A percentile compares a stretch with the other conserved stretches of the same genome.
These are phyloP conservation scores for Lyophyllum shimeji DNA, from an alignment of 768 basidiomycete genomes.

Conservation along the genomic window DNA sequence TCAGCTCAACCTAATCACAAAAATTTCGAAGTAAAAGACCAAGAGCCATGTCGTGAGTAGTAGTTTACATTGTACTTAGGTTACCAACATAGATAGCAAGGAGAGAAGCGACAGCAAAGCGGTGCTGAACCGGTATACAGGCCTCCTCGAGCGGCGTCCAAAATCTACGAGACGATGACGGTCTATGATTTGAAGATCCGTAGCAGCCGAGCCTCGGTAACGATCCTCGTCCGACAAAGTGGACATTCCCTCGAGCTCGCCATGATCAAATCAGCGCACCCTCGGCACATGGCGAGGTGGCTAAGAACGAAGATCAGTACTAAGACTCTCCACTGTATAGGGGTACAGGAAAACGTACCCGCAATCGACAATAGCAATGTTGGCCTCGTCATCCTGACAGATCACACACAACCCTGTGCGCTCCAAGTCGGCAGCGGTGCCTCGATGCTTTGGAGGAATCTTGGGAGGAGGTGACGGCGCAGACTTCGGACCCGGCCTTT, in stretches of 20 bases:
- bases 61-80: neutral
- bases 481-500: conserved; percentile 18
- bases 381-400: conserved; percentile 93
- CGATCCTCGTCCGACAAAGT: conserved; percentile 84
- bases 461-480: conserved; percentile 25
- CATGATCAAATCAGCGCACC: conserved; percentile 80
- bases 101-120: neutral
- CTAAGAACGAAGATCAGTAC: conserved; percentile 32
- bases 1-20: too few species aligned
- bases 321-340: neutral
- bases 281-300: conserved; percentile 79
- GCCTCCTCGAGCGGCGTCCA: neutral
- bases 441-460: conserved; percentile 32
- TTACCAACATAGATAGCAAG: neutral
- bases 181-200: conserved; percentile 64
- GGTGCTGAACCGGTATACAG: neutral
- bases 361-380: conserved; percentile 92
- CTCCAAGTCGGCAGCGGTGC: conserved; percentile 46
- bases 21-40: too few species aligned
- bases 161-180: neutral
- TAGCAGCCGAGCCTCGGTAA: conserved; percentile 77
- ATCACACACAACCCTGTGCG: conserved; percentile 84
- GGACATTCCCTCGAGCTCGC: conserved; percentile 83
- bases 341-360: conserved; percentile 54
- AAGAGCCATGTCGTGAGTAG: too few species aligned